Evolutionary conservation across 2,329 filamentous ascomycete species (phyloP).

Genomic region (Penicillium brasilianum): DNA sequence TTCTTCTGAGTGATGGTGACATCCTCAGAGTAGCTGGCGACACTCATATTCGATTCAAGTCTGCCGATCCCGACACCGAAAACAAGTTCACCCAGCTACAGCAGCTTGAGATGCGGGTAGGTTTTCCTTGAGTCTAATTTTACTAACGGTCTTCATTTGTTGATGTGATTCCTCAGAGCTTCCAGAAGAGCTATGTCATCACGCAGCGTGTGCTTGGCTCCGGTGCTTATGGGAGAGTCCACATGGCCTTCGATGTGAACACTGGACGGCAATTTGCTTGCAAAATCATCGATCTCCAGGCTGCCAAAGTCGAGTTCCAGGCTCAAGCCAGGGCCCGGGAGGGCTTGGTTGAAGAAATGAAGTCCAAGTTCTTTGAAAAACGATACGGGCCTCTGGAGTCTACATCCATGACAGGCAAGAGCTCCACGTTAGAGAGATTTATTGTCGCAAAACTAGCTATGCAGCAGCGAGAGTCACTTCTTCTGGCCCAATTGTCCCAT

Average conservation of each 20-base stretch:
- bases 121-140: neutral
- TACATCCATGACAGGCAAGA: neutral
- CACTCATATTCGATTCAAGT: constrained; percentile 30
- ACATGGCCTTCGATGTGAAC: constrained; percentile 47
- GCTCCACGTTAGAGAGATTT: neutral
- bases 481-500: constrained; percentile 60
- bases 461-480: constrained; percentile 47
- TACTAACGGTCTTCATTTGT: neutral
- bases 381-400: neutral
- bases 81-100: constrained; percentile 37
- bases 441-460: neutral
- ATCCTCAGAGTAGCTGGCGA: constrained; percentile 36
- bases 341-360: neutral
- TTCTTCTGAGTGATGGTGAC: constrained; percentile 48
- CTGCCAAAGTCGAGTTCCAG: constrained; percentile 24
- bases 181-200: constrained; percentile 42
- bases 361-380: constrained; percentile 19
- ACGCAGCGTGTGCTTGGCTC: constrained; percentile 49
- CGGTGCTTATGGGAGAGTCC: constrained; percentile 50
- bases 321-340: constrained; percentile 3
- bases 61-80: neutral
- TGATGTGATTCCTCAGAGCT: constrained; percentile 30
- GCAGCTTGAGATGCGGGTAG: constrained; percentile 43
- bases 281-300: constrained; percentile 50
- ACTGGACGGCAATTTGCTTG: constrained; percentile 50